Evolutionary conservation across 805 yeast species (phyloP), one percentile per base, ranked within the genome.

Genomic region (Ogataea pignaliae): DNA sequence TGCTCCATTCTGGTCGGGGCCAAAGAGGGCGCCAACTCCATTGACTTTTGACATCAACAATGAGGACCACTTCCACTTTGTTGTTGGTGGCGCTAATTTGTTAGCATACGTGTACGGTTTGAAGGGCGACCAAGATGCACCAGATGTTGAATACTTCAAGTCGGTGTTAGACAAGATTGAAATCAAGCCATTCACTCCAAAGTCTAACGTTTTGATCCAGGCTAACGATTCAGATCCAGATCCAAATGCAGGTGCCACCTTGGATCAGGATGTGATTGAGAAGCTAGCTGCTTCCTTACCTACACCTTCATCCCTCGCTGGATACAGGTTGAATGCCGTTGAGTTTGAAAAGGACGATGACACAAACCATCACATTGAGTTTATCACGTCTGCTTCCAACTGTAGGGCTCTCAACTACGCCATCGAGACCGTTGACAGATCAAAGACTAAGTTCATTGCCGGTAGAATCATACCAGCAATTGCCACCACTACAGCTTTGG

Each of bases 341-440:
- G 98, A 90, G 54, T 93, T 93, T 64, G 99, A 93, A 70, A 93
- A 93, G 69, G 99, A 93, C 69, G 99, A 93, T 65, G 99, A 93
- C 64, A 66, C 93, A 9, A 93, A 93, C 64, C 96, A 88, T 62
- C 99, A 93, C 67, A 91, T 93, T 56, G 96, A 91, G 63, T 93
- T 93, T 66, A 93, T 93, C 55, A 73, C 91, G 14, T 95, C 98
- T 16, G 96, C 97, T 17, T 91, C 98, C 3, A 93, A 93, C 65
- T 81, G 96, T 67, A 83, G 99, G 65, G 99, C 99, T 28, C 73
- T 81, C 68, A 91, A 89, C 68, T 91, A 91, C 61, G 76, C 80
- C 34, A 89, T 91, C 54, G 96, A 88, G 60, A 71, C 88, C 11
- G 97, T 91, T 32, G 97, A 91, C 60, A 79, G 82, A 50, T 81